Base-by-base conservation (phyloP, 2,329 filamentous ascomycete genomes). In the Periglandula ipomoeae region DNA sequence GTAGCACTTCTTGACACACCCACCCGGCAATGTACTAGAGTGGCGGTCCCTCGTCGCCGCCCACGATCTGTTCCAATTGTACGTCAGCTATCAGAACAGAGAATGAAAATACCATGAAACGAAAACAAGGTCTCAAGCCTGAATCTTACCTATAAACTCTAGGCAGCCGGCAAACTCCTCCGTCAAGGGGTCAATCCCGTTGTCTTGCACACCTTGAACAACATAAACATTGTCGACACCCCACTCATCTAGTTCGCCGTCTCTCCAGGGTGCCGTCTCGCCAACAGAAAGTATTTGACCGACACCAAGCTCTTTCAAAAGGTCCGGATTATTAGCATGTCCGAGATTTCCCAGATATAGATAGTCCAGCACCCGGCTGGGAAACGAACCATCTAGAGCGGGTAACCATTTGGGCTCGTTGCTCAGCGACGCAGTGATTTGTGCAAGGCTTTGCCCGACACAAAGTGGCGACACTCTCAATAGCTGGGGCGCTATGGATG, bases 1-100 rank as follows among this genome's bases (percentile, higher is more conserved):
- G 91, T 98, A 11, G 93, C 93, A 53, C 89, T 95, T 46, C 93
- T 81, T 45, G 90, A 96, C 48, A 98, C 93, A 43, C 93, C 93
- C 7, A 98, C 93, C 17, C 93, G 85, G 64, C 93, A 98, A 65
- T 98, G 93, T 15, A 98, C 93, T 49, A 98, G 75, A 0, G 93
- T 97, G 22, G 91, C 89, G 4, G 81, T 87, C 26, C 85, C 84
- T 39, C 86, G 85, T 34, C 70, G 70, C 61, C 85, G 87, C 32
- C 91, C 90, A 56, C 82, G 81, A 56, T 89, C 93, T 96, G 58
- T 48, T 41, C 13, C 35, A 35, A 8, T 23, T 6, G 42, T n/a
- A 39, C 17, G 22, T 44, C 54, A 51, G 50, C 22, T 13, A 2
- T 23, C 17, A 20, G 35, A 30, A 23, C 23, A 39, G 24, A 39